Percentiles rank a stretch among this genome's conserved stretches.
Evolutionary conservation across 2,329 filamentous ascomycete genomes (phyloP).

Genomic region (Hypoxylon sp.): DNA sequence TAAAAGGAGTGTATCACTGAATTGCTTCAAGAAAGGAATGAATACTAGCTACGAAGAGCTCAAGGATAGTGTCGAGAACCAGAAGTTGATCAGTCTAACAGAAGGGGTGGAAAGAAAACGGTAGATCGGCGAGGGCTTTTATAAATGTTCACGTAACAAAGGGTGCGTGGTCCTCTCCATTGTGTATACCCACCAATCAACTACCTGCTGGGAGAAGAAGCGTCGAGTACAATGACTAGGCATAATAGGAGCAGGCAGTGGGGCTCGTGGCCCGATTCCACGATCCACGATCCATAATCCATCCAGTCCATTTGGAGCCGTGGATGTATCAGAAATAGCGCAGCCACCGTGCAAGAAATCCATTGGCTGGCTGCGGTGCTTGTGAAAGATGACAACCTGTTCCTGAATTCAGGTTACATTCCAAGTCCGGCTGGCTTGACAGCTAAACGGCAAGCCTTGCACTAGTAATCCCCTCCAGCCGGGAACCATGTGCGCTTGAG

Average conservation of each 20-base stretch:
- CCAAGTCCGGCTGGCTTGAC: conserved; percentile 17
- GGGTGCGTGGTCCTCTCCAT: conserved; percentile 34
- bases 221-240: conserved; percentile 18
- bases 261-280: conserved; percentile 21
- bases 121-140: conserved; percentile 39
- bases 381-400: conserved; percentile 31
- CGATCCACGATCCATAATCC: conserved; percentile 32
- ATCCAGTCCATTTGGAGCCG: conserved; percentile 36
- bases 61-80: conserved; percentile 43
- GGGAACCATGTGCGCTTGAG: conserved; percentile 15
- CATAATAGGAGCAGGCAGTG: conserved; percentile 16
- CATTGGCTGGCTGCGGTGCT: conserved; percentile 34
- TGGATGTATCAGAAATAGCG: conserved; percentile 39
- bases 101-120: conserved; percentile 10
- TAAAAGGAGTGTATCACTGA: conserved; percentile 49
- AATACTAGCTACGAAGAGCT: conserved; percentile 44
- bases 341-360: conserved; percentile 25
- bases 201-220: conserved; percentile 21
- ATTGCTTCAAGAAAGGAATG: conserved; percentile 43
- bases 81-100: conserved; percentile 33
- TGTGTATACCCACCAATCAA: conserved; percentile 40
- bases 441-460: conserved; percentile 20
- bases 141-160: conserved; percentile 35
- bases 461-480: conserved; percentile 23
- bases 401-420: conserved; percentile 38